These are phyloP conservation scores for Leucaena leucocephala DNA, from an alignment of 306 rosid genomes.

Conservation along the genomic window DNA sequence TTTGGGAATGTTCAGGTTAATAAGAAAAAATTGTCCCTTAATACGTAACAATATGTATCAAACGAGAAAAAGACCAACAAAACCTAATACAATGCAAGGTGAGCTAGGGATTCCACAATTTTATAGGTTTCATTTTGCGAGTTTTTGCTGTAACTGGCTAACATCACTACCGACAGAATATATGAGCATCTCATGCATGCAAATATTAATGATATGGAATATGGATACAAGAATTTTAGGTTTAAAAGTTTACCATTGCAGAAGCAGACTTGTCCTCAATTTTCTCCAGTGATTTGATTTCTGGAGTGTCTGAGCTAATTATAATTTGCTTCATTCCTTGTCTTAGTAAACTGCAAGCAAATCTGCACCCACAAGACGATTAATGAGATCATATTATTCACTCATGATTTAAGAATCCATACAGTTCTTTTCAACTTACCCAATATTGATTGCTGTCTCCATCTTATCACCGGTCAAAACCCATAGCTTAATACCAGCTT, in stretches of 20 bases:
- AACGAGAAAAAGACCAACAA: neutral
- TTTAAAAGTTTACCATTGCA: constrained; percentile 37
- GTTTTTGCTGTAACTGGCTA: neutral
- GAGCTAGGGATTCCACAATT: neutral
- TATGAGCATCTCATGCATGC: neutral
- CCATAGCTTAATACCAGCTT: constrained; percentile 80
- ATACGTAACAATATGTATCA: neutral
- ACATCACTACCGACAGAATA: neutral
- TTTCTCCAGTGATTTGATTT: constrained; percentile 62
- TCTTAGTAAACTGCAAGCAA: constrained; percentile 77
- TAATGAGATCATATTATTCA: neutral
- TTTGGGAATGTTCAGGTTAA: neutral
- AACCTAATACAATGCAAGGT: neutral
- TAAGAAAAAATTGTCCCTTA: neutral
- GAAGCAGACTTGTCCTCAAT: constrained; percentile 48
- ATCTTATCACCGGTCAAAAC: constrained; percentile 85
- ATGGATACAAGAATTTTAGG: neutral
- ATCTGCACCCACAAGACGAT: constrained; percentile 42
- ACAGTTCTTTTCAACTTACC: constrained; percentile 38
- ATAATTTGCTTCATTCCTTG: constrained; percentile 72
- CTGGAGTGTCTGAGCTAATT: constrained; percentile 67
- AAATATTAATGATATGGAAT: neutral
- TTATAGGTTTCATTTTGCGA: neutral
- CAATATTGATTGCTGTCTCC: constrained; percentile 83
- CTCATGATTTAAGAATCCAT: neutral